phyloP scores from a whole-genome alignment of 495 filamentous ascomycete genomes.

The Xylaria longipes region DNA sequence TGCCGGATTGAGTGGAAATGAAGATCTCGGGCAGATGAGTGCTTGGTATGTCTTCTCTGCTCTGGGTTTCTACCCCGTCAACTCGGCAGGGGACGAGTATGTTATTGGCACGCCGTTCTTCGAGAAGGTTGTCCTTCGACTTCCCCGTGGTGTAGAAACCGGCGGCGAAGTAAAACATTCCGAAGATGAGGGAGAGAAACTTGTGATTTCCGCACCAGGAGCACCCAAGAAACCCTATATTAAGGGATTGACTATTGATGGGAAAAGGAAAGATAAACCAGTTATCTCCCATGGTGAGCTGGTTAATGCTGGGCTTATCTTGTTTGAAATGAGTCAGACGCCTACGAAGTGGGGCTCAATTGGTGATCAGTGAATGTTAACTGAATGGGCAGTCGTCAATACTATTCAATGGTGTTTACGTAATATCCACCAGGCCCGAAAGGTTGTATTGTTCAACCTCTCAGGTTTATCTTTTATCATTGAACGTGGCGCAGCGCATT shows the following conservation, averaged over 20 bases:
- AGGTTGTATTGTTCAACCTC: background rate
- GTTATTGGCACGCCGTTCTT: constrained; percentile 41
- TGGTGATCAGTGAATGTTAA: constrained; percentile 24
- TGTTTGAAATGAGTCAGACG: constrained; percentile 40
- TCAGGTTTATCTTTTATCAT: background rate
- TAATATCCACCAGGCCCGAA: background rate
- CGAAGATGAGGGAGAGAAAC: constrained; percentile 23
- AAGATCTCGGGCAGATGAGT: constrained; percentile 45
- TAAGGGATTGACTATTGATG: constrained; percentile 39
- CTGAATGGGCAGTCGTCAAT: background rate
- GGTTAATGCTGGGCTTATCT: constrained; percentile 33
- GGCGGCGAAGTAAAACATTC: constrained; percentile 26
- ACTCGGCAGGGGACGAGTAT: constrained; percentile 40
- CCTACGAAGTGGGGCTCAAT: constrained; percentile 36
- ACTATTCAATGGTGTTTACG: background rate
- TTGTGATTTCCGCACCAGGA: constrained; percentile 37
- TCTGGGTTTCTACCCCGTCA: constrained; percentile 41
- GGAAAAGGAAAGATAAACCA: constrained; percentile 30
- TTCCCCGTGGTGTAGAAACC: constrained; percentile 31
- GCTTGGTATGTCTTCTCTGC: constrained; percentile 44
- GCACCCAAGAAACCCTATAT: constrained; percentile 36
- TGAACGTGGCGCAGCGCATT: background rate
- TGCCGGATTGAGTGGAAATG: constrained; percentile 40
- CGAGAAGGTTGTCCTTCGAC: constrained; percentile 34
- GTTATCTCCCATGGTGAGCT: constrained; percentile 37